These are phyloP conservation scores for Leishmania major DNA, from an alignment of 208 protist species.

Conservation along the genomic window DNA sequence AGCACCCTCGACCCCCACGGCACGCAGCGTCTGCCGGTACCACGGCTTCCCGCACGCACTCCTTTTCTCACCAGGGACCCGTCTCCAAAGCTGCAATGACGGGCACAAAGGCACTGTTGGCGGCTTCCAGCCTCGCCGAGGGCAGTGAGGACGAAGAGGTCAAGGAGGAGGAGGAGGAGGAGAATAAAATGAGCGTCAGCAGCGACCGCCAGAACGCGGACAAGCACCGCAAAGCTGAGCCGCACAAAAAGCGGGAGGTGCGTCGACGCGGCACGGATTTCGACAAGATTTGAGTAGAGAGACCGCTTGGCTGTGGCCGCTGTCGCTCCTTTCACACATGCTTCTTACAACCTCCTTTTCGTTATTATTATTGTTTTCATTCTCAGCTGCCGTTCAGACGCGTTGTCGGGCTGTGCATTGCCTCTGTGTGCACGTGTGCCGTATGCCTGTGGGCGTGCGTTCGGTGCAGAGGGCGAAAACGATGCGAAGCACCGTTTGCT, in stretches of 20 bases:
- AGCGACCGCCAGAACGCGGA: neutral
- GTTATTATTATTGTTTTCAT: neutral
- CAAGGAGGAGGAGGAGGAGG: neutral
- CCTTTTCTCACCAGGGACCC: neutral
- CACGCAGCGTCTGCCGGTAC: neutral
- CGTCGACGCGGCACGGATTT: slow-evolving; percentile 28
- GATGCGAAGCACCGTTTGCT: neutral
- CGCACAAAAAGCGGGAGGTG: slow-evolving; percentile 18
- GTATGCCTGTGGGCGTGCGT: neutral
- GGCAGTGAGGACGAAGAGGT: neutral
- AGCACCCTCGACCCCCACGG: neutral
- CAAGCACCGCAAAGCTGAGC: slow-evolving; percentile 3
- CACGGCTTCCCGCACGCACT: neutral
- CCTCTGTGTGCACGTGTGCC: neutral
- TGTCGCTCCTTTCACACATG: neutral
- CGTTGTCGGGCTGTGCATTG: neutral
- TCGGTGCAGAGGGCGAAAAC: neutral
- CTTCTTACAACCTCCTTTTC: neutral
- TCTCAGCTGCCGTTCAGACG: neutral
- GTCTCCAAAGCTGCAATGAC: neutral
- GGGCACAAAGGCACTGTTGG: neutral
- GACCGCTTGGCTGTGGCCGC: neutral
- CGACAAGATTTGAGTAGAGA: slow-evolving; percentile 2
- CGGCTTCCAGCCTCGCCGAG: neutral
- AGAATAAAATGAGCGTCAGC: neutral